Evolutionary conservation across 176 grass and related monocot genomes (phyloP).

Genomic region (Tillandsia leiboldiana): DNA sequence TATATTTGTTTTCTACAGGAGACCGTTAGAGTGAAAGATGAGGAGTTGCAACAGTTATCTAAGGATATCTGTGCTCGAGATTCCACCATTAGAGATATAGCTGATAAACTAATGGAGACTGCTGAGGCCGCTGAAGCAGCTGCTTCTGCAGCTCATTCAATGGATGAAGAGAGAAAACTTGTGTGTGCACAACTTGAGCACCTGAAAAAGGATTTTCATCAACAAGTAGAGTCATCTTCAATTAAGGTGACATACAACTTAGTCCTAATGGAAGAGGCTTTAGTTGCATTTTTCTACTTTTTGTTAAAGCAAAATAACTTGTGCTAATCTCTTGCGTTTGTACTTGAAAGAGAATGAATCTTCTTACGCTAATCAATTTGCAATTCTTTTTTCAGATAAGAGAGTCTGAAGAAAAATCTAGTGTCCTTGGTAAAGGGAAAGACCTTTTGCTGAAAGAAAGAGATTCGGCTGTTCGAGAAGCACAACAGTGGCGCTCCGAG

Average conservation of each 20-base stretch:
- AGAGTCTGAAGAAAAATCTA: constrained; percentile 59
- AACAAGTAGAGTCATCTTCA: constrained; percentile 41
- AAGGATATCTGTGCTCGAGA: constrained; percentile 71
- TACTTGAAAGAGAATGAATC: not conserved
- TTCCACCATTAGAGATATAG: constrained; percentile 69
- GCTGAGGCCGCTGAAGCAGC: constrained; percentile 81
- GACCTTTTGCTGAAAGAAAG: constrained; percentile 58
- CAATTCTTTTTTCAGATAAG: constrained; percentile 41
- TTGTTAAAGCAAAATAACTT: not conserved
- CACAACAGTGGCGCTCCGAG: constrained; percentile 70
- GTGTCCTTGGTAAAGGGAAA: constrained; percentile 54
- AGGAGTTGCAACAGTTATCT: constrained; percentile 71
- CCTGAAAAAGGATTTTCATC: constrained; percentile 53
- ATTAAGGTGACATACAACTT: constrained; percentile 46
- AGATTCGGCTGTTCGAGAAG: constrained; percentile 87
- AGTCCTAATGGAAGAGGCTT: not conserved
- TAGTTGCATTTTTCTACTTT: not conserved
- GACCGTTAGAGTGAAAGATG: constrained; percentile 82
- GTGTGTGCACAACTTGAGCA: constrained; percentile 47
- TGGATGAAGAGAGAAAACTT: constrained; percentile 76
- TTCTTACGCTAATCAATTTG: constrained; percentile 12
- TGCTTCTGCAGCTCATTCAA: constrained; percentile 71
- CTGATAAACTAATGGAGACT: constrained; percentile 77
- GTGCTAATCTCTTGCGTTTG: not conserved
- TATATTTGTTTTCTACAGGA: constrained; percentile 41